phyloP scores from a whole-genome alignment of 78 protist genomes.

The Dictyostelium purpureum region DNA sequence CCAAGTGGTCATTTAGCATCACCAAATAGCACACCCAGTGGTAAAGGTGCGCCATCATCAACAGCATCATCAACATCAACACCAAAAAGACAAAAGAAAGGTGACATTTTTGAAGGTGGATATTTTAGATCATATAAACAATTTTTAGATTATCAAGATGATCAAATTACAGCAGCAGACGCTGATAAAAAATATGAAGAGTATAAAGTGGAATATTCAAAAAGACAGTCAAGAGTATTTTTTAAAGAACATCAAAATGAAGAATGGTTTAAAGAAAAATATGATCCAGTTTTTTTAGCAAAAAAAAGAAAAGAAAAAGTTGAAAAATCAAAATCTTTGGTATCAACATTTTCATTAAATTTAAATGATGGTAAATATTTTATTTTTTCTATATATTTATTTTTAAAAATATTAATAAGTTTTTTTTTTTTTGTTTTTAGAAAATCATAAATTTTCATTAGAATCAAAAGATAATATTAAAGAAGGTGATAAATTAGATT shows the following conservation, averaged over 20 bases:
- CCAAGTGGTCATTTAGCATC: too few relatives aligned
- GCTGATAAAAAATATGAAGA: constrained; percentile 78
- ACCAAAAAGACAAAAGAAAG: constrained; percentile 58
- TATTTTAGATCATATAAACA: constrained; percentile 57
- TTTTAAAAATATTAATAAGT: neutral
- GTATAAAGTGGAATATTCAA: constrained; percentile 41
- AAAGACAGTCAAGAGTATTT: constrained; percentile 53
- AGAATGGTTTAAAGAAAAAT: constrained; percentile 73
- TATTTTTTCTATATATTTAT: neutral
- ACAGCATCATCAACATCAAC: neutral
- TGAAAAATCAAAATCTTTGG: constrained; percentile 14
- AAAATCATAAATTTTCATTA: constrained; percentile 41
- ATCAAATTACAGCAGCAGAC: constrained; percentile 46
- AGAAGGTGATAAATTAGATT: constrained; percentile 51
- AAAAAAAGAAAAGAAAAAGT: constrained; percentile 65
- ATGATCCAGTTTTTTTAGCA: constrained; percentile 38
- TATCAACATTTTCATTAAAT: constrained; percentile 3
- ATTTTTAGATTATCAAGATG: constrained; percentile 76
- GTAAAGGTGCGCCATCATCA: constrained; percentile 1
- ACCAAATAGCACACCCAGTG: neutral
- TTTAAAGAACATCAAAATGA: constrained; percentile 68
- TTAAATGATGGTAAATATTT: constrained; percentile 55
- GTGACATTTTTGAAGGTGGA: constrained; percentile 53
- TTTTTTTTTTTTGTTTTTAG: neutral
- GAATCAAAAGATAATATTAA: constrained; percentile 64